These are phyloP conservation scores for Lichenothelia convexa DNA, from an alignment of 495 filamentous ascomycete species.

Conservation along the genomic window DNA sequence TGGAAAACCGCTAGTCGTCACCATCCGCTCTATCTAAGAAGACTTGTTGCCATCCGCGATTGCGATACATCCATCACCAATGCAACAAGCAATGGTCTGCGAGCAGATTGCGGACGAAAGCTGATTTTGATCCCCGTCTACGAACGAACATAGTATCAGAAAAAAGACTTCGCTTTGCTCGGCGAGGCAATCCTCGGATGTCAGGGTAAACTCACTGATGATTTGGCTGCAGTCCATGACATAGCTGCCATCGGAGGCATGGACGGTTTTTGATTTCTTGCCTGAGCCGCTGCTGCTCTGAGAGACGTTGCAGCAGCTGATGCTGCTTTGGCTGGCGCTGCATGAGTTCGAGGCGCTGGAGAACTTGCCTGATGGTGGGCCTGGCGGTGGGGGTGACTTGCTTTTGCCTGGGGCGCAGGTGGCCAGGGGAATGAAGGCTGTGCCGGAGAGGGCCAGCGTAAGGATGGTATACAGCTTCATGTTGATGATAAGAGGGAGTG, in stretches of 20 bases:
- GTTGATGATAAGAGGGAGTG: too few species aligned
- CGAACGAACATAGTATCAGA: too few species aligned
- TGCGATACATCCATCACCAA: not conserved
- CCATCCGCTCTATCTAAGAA: too few species aligned
- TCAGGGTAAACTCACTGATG: not conserved
- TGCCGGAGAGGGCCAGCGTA: too few species aligned
- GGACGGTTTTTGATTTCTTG: not conserved
- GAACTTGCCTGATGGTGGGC: not conserved
- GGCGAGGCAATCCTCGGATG: not conserved
- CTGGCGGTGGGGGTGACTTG: too few species aligned
- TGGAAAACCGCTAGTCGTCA: too few species aligned
- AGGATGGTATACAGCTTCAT: too few species aligned
- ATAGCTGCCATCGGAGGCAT: not conserved
- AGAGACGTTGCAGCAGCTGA: not conserved
- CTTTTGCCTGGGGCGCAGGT: too few species aligned
- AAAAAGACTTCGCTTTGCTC: too few species aligned
- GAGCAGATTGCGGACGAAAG: not conserved
- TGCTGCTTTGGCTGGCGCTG: not conserved
- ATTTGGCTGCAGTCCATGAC: not conserved
- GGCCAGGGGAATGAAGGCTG: too few species aligned
- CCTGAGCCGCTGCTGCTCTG: not conserved
- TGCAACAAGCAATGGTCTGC: not conserved
- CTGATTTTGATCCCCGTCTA: not conserved
- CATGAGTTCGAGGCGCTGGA: not conserved
- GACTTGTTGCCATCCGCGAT: too few species aligned